A percentile compares a stretch with the other conserved stretches of the same genome.
Conservation (phyloP, 495 filamentous ascomycete genomes). For the Apodospora peruviana region DNA sequence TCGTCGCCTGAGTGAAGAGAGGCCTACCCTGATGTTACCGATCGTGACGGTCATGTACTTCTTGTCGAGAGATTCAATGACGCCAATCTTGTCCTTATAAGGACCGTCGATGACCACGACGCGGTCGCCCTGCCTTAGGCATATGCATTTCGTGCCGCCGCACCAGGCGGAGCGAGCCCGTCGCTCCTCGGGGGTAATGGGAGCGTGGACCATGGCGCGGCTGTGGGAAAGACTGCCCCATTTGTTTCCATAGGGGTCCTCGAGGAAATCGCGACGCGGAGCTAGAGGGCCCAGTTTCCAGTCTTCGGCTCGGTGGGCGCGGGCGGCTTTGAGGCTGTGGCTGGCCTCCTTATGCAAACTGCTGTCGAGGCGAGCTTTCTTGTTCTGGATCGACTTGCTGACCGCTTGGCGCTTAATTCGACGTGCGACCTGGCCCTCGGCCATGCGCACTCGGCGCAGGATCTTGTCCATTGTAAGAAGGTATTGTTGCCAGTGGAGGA, state of each 20-base stretch:
- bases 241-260: constrained; percentile 29
- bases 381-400: constrained; percentile 28
- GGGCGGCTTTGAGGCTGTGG: constrained; percentile 20
- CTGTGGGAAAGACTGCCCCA: constrained; percentile 20
- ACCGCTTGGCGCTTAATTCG: constrained; percentile 31
- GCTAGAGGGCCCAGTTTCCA: constrained; percentile 71
- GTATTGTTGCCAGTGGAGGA: neutral
- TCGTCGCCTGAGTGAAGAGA: neutral
- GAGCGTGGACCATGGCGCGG: constrained; percentile 19
- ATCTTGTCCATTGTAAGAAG: constrained; percentile 64
- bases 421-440: constrained; percentile 57
- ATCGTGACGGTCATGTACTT: constrained; percentile 55
- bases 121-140: constrained; percentile 64
- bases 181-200: constrained; percentile 14
- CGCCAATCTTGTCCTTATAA: constrained; percentile 76
- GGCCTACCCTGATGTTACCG: constrained; percentile 62
- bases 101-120: constrained; percentile 71
- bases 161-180: constrained; percentile 35
- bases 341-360: constrained; percentile 2
- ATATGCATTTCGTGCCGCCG: constrained; percentile 52
- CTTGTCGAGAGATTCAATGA: constrained; percentile 52
- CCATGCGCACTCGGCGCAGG: constrained; percentile 60
- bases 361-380: constrained; percentile 24
- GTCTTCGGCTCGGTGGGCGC: constrained; percentile 52
- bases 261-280: constrained; percentile 57